phyloP scores from a whole-genome alignment of 257 asterid genomes.

The Solanum boliviense region DNA sequence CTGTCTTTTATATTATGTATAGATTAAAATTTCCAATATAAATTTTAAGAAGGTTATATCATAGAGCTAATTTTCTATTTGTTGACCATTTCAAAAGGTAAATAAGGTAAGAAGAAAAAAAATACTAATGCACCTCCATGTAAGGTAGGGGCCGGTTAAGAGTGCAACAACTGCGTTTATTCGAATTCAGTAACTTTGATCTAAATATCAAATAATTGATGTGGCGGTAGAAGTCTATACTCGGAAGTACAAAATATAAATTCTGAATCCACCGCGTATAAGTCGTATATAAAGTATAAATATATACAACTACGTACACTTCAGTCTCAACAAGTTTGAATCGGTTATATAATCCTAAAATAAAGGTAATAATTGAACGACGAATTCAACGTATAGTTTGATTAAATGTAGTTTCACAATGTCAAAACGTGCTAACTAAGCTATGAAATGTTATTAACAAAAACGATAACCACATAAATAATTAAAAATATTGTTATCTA shows the following conservation, averaged over 20 bases:
- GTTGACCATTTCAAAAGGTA: background rate
- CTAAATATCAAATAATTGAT: background rate
- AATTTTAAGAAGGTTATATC: background rate
- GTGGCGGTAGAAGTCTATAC: fast-evolving
- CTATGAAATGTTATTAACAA: background rate
- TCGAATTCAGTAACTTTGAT: background rate
- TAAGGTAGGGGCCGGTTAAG: background rate
- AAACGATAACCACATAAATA: background rate
- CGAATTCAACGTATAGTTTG: background rate
- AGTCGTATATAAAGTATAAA: background rate
- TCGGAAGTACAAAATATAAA: background rate
- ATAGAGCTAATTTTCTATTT: background rate
- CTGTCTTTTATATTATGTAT: background rate
- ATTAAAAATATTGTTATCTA: background rate
- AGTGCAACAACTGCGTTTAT: background rate
- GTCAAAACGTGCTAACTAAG: background rate
- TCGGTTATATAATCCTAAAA: background rate
- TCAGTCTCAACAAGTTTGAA: fast-evolving
- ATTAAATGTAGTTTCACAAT: background rate
- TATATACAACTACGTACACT: too few species aligned
- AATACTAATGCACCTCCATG: background rate
- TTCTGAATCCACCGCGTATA: fast-evolving
- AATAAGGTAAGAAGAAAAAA: background rate
- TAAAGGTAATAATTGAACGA: background rate
- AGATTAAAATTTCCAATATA: background rate